Base-by-base conservation (phyloP, 2,329 filamentous ascomycete genomes). In the Aspergillus latus region DNA sequence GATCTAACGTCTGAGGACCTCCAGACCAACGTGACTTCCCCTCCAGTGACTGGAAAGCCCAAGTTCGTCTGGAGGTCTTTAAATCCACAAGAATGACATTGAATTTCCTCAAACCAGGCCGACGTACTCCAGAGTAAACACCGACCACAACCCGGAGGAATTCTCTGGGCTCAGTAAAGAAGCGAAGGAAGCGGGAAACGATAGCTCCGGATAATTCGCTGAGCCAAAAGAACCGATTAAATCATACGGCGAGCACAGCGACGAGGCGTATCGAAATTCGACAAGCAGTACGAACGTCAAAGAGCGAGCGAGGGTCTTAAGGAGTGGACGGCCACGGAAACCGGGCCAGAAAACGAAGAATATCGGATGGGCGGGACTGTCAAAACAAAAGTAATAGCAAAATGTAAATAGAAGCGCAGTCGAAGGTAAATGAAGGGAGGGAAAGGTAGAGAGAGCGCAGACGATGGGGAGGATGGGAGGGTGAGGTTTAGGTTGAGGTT, bases 321-420 rank as follows among this genome's bases (percentile, higher is more conserved):
- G 65, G 71, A 73, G 66, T 68, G 71, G 71, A 73, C 71, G 71
- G 69, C 70, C 70, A 72, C 68, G 61, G 68, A 56, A 50, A 62
- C 34, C 54, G 64, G 68, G 64, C 68, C 68, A 65, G 30, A 16
- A 53, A 44, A 49, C 30, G 39, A 49, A 53, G 43, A 47, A 54
- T 48, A 52, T 56, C 45, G 55, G 48, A 32, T 47, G 28, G 21
- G 48, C 57, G 54, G 54, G 47, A 36, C 32, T 21, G 32, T 57
- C 51, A 55, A 50, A 53, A 37, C 45, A 50, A 58, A 48, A 42
- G 55, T 46, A 42, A 54, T 52, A 59, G 52, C 39, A 57, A 34
- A 52, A 52, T 49, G 51, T 52, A 54, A 47, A 54, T 6, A 36
- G 28, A 54, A 55, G 54, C 56, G 53, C 48, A 53, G 46, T 52